Conservation (phyloP, 352 stramenopile species). For the Phytophthora multivora region DNA sequence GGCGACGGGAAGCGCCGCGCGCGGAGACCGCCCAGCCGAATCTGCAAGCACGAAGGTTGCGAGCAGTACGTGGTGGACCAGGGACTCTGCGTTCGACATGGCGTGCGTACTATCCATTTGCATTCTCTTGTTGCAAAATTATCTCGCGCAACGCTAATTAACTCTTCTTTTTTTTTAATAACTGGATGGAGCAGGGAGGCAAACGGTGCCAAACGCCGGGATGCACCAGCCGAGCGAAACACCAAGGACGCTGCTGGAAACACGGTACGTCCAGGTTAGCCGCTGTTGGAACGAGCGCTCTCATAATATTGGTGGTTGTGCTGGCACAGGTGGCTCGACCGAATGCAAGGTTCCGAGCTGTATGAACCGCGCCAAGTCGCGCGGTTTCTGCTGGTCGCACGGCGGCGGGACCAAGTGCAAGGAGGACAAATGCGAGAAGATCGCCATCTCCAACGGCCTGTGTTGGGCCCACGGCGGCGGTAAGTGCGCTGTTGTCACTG, state of each 20-base stretch:
- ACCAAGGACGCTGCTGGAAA: constrained; percentile 76
- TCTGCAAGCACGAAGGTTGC: constrained; percentile 75
- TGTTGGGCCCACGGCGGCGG: constrained; percentile 82
- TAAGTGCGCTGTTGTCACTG: constrained; percentile 15
- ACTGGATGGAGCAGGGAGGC: constrained; percentile 43
- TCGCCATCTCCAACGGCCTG: constrained; percentile 76
- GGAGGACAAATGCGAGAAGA: constrained; percentile 67
- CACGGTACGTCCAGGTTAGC: constrained; percentile 59
- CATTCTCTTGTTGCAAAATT: constrained; percentile 3
- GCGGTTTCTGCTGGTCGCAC: constrained; percentile 88
- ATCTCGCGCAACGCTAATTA: no score
- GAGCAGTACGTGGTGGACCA: constrained; percentile 84
- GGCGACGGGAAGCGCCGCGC: constrained; percentile 60
- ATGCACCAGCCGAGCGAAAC: constrained; percentile 76
- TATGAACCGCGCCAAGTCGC: constrained; percentile 83
- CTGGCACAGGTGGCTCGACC: constrained; percentile 53
- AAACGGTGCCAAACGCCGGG: constrained; percentile 64
- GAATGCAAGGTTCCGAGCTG: constrained; percentile 75
- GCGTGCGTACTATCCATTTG: constrained; percentile 46
- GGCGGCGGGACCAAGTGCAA: constrained; percentile 87
- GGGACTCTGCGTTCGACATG: constrained; percentile 75
- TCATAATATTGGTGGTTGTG: neutral
- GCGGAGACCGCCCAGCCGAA: constrained; percentile 56
- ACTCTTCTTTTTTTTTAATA: no score
- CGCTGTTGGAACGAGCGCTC: no score